phyloP scores from a whole-genome alignment of 768 basidiomycete genomes.

The Hericium coralloides region DNA sequence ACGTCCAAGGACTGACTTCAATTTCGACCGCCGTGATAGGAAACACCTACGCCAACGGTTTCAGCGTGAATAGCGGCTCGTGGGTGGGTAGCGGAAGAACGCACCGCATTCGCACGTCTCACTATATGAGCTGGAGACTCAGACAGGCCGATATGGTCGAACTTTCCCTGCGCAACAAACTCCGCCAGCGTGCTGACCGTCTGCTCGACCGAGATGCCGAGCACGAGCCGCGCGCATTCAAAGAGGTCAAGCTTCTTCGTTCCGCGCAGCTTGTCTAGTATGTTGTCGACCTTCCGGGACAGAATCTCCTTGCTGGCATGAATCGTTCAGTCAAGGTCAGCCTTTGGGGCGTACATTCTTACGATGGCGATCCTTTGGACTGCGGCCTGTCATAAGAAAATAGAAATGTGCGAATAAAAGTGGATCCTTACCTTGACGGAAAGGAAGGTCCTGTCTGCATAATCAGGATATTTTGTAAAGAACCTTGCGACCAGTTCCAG shows the following conservation, averaged over 20 bases:
- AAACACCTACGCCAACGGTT: constrained; percentile 1
- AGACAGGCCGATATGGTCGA: constrained; percentile 51
- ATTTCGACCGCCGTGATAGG: constrained; percentile 52
- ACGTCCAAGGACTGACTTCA: constrained; percentile 57
- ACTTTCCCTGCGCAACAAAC: constrained; percentile 45
- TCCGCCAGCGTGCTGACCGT: constrained; percentile 31
- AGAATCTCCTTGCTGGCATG: constrained; percentile 4
- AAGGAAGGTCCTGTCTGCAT: constrained; percentile 38
- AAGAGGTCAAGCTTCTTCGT: constrained; percentile 55
- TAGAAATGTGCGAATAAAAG: not conserved
- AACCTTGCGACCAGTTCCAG: constrained; percentile 41
- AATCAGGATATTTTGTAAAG: constrained; percentile 35
- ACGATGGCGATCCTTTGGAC: not conserved
- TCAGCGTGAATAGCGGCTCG: constrained; percentile 6
- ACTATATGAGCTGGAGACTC: constrained; percentile 46
- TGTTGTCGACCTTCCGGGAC: constrained; percentile 8
- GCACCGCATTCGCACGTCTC: constrained; percentile 20
- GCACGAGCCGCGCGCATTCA: constrained; percentile 42
- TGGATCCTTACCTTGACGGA: constrained; percentile 35
- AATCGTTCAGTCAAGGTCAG: constrained; percentile 1
- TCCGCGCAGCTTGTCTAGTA: constrained; percentile 31
- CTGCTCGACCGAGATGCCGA: constrained; percentile 37
- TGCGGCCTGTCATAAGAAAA: not conserved
- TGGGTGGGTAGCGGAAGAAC: not conserved
- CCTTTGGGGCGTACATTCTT: constrained; percentile 7